Conservation (phyloP, 1,139 yeast species). For the Lodderomyces metapsilosis region DNA sequence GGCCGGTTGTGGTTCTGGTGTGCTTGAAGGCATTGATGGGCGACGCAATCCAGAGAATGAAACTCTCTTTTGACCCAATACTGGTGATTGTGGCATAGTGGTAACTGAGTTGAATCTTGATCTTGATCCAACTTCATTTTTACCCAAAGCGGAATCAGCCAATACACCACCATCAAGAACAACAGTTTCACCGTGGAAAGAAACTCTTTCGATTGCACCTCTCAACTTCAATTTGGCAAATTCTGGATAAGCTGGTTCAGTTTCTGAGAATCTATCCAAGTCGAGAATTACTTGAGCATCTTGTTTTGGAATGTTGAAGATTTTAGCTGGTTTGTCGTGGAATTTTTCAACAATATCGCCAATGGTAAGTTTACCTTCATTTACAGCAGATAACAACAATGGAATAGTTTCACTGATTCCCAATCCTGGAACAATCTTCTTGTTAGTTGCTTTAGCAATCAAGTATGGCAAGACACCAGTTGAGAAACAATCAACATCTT, state of each 20-base stretch:
- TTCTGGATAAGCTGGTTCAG: slow-evolving; percentile 52
- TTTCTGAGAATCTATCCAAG: slow-evolving; percentile 61
- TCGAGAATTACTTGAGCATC: slow-evolving; percentile 78
- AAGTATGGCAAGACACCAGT: slow-evolving; percentile 78
- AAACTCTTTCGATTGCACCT: slow-evolving; percentile 89
- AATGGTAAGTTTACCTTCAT: slow-evolving; percentile 66
- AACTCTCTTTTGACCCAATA: slow-evolving; percentile 42
- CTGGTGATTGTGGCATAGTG: slow-evolving; percentile 48
- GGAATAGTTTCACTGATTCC: slow-evolving; percentile 84
- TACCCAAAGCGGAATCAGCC: slow-evolving; percentile 55
- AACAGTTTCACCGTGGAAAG: slow-evolving; percentile 73
- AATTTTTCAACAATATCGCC: slow-evolving; percentile 71
- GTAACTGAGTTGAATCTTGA: slow-evolving; percentile 41
- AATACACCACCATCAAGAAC: slow-evolving; percentile 79
- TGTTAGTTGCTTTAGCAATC: slow-evolving; percentile 64
- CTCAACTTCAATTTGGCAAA: slow-evolving; percentile 49
- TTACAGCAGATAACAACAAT: slow-evolving; percentile 77
- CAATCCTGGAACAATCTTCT: slow-evolving; percentile 62
- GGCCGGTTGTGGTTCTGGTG: slow-evolving; percentile 32
- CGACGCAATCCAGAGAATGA: slow-evolving; percentile 47
- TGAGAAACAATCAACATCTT: slow-evolving; percentile 79
- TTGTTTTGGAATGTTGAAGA: slow-evolving; percentile 84
- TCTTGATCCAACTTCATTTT: slow-evolving; percentile 46
- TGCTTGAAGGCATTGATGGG: slow-evolving; percentile 40
- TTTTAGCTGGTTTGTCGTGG: slow-evolving; percentile 78